Base-by-base conservation (phyloP, 2,329 filamentous ascomycete genomes). In the Aureobasidium mangrovei region DNA sequence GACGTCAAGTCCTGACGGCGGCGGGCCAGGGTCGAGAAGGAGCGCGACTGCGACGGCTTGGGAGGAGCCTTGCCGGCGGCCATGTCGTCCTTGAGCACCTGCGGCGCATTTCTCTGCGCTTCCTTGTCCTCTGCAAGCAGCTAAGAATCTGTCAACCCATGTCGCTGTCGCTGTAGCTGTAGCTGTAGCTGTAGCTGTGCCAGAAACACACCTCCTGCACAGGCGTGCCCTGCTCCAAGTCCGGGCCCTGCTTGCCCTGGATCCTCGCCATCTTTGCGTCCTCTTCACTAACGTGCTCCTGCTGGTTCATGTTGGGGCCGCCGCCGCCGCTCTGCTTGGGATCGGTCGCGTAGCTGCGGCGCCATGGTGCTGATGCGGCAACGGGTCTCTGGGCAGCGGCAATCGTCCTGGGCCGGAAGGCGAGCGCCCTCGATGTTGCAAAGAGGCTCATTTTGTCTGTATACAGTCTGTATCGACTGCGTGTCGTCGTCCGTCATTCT, bases 241-340 rank as follows among this genome's bases (percentile, higher is more conserved):
- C 83, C 24, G 83, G 84, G 28, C 77, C 74, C 54, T 75, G 68
- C 53, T 75, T 70, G 53, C 81, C 79, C 62, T 74, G 80, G 28
- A 81, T 77, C 62, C 80, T 74, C 28, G 76, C 77, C 59, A 79
- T 76, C 60, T 79, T 77, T 38, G 78, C 78, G 32, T 82, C 82
- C 66, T 87, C 83, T 64, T 86, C 80, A 58, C 77, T 83, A 31
- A 85, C 79, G 70, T 82, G 76, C 40, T 79, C 78, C 52, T 82
- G 68, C 31, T 74, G 63, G 58, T 78, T 73, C 68, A 76, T 73
- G 55, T 77, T 79, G 9, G 78, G 73, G 26, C 74, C 75, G 43
- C 66, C 66, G 27, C 44, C 53, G 38, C 53, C 53, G 36, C 43
- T 49, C 32, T 55, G 40, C 33, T 53, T 53, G 32, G 48, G 48